These are phyloP conservation scores for Yamadazyma olivae DNA, from an alignment of 805 yeast species.

Conservation along the genomic window DNA sequence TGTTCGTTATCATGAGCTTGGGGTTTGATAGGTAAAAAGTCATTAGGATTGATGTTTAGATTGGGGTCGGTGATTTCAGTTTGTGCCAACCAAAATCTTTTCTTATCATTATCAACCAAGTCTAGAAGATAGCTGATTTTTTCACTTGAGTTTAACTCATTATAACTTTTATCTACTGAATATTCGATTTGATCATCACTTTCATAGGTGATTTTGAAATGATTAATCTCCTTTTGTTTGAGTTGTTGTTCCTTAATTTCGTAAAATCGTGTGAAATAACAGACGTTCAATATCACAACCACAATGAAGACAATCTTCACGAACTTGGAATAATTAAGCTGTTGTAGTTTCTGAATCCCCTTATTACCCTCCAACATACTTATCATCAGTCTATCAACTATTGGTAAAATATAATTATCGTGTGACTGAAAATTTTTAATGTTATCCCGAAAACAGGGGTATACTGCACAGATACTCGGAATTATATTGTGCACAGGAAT, in stretches of 20 bases:
- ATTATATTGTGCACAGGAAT: too few species aligned
- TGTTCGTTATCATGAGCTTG: background rate
- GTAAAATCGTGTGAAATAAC: slow-evolving; percentile 19
- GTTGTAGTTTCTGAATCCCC: too few species aligned
- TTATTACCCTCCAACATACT: too few species aligned
- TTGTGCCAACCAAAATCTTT: slow-evolving; percentile 29
- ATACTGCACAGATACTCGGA: too few species aligned
- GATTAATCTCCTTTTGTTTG: slow-evolving; percentile 14
- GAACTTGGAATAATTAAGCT: too few species aligned
- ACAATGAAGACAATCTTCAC: slow-evolving; percentile 17
- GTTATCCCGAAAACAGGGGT: too few species aligned
- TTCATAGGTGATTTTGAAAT: slow-evolving; percentile 13
- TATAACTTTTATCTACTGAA: slow-evolving; percentile 15
- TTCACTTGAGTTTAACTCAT: slow-evolving; percentile 15
- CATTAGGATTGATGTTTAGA: slow-evolving; percentile 16
- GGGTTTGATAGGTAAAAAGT: slow-evolving; percentile 14
- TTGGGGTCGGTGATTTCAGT: slow-evolving; percentile 22
- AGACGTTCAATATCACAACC: slow-evolving; percentile 18
- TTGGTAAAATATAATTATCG: too few species aligned
- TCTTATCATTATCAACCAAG: slow-evolving; percentile 19
- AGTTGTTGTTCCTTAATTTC: slow-evolving; percentile 15
- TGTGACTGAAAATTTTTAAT: too few species aligned
- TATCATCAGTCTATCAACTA: too few species aligned
- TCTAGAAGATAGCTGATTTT: slow-evolving; percentile 17
- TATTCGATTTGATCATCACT: slow-evolving; percentile 19